Percentiles rank a stretch among this genome's conserved stretches.
Conservation (phyloP, 495 filamentous ascomycete species). For the Aspergillus cavernicola region DNA sequence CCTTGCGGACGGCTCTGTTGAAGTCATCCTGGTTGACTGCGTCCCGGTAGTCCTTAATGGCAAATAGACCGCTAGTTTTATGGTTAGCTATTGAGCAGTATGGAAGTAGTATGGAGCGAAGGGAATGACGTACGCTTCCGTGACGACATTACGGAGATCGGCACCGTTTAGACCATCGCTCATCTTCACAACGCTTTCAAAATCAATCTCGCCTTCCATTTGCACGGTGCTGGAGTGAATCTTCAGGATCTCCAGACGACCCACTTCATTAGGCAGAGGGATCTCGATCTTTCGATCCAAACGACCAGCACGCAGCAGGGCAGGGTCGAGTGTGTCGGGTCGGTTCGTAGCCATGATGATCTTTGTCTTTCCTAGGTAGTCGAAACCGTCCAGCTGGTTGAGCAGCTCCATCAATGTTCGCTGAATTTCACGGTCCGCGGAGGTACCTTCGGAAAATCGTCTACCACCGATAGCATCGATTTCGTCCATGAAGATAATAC, state of each 20-base stretch:
- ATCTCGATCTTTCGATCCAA: conserved; percentile 99
- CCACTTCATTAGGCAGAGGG: conserved; percentile 97
- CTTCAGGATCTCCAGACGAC: conserved; percentile 96
- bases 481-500: conserved; percentile 99
- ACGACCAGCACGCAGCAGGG: conserved; percentile 86
- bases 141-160: conserved; percentile 96
- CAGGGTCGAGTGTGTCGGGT: conserved; percentile 95
- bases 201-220: conserved; percentile 94
- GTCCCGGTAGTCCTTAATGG: conserved; percentile 96
- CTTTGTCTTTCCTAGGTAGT: conserved; percentile 98
- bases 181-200: conserved; percentile 99
- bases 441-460: conserved; percentile 97
- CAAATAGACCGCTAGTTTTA: conserved; percentile 75
- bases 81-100: conserved; percentile 21
- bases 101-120: neutral
- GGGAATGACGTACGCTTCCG: conserved; percentile 79
- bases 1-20: conserved; percentile 96
- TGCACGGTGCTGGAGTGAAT: conserved; percentile 87
- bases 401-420: conserved; percentile 98
- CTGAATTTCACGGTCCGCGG: conserved; percentile 97
- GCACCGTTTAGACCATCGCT: conserved; percentile 96
- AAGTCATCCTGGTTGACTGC: conserved; percentile 97
- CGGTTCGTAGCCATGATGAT: conserved; percentile 99
- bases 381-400: conserved; percentile 98
- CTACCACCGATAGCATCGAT: conserved; percentile 98